Evolutionary conservation across 2,329 filamentous ascomycete genomes (phyloP).

Genomic region (Xylariaceae sp.): DNA sequence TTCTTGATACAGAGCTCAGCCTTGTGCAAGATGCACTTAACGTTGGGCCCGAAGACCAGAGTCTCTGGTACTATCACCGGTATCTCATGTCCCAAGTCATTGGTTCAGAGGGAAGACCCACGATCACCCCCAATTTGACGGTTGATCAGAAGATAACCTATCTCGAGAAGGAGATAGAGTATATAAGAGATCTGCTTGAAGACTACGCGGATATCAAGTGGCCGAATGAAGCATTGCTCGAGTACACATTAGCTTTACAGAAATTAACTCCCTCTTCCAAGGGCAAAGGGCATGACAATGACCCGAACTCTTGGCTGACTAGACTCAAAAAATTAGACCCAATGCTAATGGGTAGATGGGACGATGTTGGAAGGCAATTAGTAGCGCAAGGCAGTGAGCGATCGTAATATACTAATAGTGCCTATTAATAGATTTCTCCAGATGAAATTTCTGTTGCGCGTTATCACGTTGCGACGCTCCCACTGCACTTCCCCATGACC

Average conservation of each 20-base stretch:
- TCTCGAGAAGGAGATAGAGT: constrained; percentile 73
- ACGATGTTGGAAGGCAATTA: constrained; percentile 64
- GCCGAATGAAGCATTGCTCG: constrained; percentile 85
- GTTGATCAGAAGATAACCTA: constrained; percentile 68
- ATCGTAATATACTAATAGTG: constrained; percentile 9
- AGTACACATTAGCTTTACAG: constrained; percentile 69
- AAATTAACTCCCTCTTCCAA: constrained; percentile 54
- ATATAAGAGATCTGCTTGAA: constrained; percentile 69
- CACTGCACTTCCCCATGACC: constrained; percentile 46
- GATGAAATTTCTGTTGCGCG: neutral
- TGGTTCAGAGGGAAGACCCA: constrained; percentile 52
- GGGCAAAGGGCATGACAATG: constrained; percentile 46
- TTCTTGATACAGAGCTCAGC: constrained; percentile 79
- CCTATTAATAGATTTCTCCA: neutral
- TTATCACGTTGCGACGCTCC: constrained; percentile 19
- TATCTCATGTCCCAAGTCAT: constrained; percentile 77
- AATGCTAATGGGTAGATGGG: constrained; percentile 76
- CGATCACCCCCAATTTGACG: constrained; percentile 69
- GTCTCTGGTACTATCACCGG: constrained; percentile 96
- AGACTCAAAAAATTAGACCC: constrained; percentile 74
- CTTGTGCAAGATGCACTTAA: constrained; percentile 80
- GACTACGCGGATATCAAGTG: constrained; percentile 69
- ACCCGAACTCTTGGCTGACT: constrained; percentile 64
- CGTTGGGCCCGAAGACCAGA: constrained; percentile 91
- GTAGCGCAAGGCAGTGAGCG: constrained; percentile 14